Evolutionary conservation across 805 yeast species (phyloP), one percentile per base, ranked within the genome.

Genomic region (Cephaloascus fragrans): DNA sequence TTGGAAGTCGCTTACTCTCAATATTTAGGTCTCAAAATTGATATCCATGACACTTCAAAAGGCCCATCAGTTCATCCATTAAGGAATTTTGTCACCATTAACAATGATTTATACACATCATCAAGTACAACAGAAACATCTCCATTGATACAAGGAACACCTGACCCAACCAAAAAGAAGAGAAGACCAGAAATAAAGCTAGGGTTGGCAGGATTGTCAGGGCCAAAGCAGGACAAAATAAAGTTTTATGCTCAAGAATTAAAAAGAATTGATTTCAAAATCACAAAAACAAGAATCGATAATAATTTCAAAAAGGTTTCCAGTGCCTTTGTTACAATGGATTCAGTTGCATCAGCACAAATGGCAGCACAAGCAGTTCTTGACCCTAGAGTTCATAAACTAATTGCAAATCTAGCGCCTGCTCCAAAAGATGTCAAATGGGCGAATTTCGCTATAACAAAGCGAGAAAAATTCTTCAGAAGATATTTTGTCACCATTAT

Each of bases 311-410:
- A 55, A 37, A 68, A 68, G 26, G 48, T 69, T 3, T 57, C 70
- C 1, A 56, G 67, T 31, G 80, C 80, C 1, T 67, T 67, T 40
- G 55, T 67, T 28, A 67, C 72, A 12, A 67, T 67, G 73, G 71
- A 67, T 40, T 61, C 69, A 3, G 73, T 67, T 2, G 71, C 73
- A 1, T 60, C 67, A 15, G 73, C 73, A 1, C 73, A 67, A 46
- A 67, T 67, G 73, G 71, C 71, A 1, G 71, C 71, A 1, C 73
- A 67, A 42, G 59, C 71, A 0, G 61, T 67, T 3, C 51, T 67
- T 28, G 73, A 67, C 43, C 73, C 73, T 12, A 47, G 71, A 36
- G 71, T 65, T 3, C 61, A 64, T 46, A 64, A 64, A 45, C 50
- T 67, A 37, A 61, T 65, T 37, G 71, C 62, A 2, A 53, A 54